phyloP scores from a whole-genome alignment of 768 basidiomycete species.

The Termitomyces sp. region DNA sequence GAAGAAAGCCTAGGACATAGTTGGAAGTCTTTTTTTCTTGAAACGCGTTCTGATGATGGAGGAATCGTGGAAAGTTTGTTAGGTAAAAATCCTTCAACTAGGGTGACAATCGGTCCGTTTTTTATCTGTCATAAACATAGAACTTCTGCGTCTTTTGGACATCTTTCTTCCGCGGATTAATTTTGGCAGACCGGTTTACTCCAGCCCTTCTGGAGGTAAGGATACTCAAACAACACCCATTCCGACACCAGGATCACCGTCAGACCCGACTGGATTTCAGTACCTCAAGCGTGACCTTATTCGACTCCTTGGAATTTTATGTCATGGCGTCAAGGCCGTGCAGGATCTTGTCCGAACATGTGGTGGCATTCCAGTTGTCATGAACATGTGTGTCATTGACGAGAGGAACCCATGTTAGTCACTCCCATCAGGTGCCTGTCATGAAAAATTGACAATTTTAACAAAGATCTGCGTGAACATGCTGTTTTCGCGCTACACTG shows the following conservation, averaged over 20 bases:
- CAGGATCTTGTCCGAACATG: conserved; percentile 71
- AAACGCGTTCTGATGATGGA: conserved; percentile 32
- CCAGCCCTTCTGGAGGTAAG: conserved; percentile 13
- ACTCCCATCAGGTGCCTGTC: conserved; percentile 8
- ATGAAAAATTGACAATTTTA: conserved; percentile 1
- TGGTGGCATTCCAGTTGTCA: conserved; percentile 74
- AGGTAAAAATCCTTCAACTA: conserved; percentile 29
- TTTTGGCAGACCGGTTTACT: conserved; percentile 57
- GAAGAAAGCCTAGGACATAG: conserved; percentile 20
- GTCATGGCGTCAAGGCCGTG: conserved; percentile 53
- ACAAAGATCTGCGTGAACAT: conserved; percentile 82
- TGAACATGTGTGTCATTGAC: conserved; percentile 88
- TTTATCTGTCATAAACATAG: conserved; percentile 30
- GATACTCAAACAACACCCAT: conserved; percentile 17
- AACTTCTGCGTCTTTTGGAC: conserved; percentile 69
- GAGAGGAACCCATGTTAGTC: conserved; percentile 89
- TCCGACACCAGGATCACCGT: conserved; percentile 17
- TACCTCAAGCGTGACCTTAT: conserved; percentile 89
- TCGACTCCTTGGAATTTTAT: conserved; percentile 77
- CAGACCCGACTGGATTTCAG: conserved; percentile 57
- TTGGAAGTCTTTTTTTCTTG: conserved; percentile 38
- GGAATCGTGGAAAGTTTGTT: conserved; percentile 52
- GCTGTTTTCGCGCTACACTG: conserved; percentile 82
- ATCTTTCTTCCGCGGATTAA: conserved; percentile 81
- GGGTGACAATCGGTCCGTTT: conserved; percentile 5